phyloP scores from a whole-genome alignment of 345 rosid species.

The Camelina laxa region DNA sequence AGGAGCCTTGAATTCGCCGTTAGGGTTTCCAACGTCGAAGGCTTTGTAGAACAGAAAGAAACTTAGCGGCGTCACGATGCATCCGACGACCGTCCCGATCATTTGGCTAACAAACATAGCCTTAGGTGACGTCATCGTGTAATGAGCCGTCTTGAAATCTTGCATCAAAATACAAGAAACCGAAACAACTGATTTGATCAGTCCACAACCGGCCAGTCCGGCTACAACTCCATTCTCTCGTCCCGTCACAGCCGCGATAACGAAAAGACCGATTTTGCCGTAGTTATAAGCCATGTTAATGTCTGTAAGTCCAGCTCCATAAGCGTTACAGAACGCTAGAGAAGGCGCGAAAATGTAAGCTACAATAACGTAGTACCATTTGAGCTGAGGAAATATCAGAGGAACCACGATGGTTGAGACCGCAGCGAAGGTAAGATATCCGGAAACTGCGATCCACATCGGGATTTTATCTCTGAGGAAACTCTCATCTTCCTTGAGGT shows the following conservation, averaged over 20 bases:
- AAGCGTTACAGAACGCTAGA: slow-evolving; percentile 90
- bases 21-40: slow-evolving; percentile 86
- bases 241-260: slow-evolving; percentile 77
- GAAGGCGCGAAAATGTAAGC: slow-evolving; percentile 89
- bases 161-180: slow-evolving; percentile 94
- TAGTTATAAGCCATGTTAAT: slow-evolving; percentile 97
- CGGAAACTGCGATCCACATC: slow-evolving; percentile 65
- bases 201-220: slow-evolving; percentile 87
- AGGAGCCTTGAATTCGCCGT: slow-evolving; percentile 90
- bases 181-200: slow-evolving; percentile 83
- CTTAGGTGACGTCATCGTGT: slow-evolving; percentile 78
- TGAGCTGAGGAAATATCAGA: slow-evolving; percentile 85
- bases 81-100: slow-evolving; percentile 78
- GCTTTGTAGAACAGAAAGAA: slow-evolving; percentile 92
- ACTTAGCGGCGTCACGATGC: slow-evolving; percentile 73
- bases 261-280: slow-evolving; percentile 89
- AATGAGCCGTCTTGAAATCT: slow-evolving; percentile 89
- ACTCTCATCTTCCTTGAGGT: slow-evolving; percentile 58
- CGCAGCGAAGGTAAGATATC: slow-evolving; percentile 62
- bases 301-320: slow-evolving; percentile 95
- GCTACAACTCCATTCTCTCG: slow-evolving; percentile 83
- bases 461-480: slow-evolving; percentile 81
- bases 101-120: slow-evolving; percentile 91
- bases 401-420: slow-evolving; percentile 71
- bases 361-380: slow-evolving; percentile 78